Base-by-base conservation (phyloP, 2,329 filamentous ascomycete genomes). In the Alternaria brassicae region DNA sequence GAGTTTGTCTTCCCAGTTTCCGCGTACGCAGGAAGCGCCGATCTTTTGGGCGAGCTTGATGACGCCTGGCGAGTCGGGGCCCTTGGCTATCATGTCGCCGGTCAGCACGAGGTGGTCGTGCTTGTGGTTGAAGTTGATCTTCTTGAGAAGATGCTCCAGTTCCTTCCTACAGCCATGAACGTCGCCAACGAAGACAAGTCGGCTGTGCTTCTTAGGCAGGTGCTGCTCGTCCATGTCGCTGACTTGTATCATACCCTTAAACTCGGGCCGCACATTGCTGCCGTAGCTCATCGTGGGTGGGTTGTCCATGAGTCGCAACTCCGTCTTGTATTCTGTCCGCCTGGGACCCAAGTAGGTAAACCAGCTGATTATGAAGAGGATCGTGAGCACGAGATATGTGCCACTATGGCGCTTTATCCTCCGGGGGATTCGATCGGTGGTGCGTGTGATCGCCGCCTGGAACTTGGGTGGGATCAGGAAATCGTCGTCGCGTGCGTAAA, bases 1-100 rank as follows among this genome's bases (percentile, higher is more conserved):
- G 19, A 97, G 83, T 21, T 88, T 85, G 75, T 98, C 93, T 75
- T 99, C 95, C 79, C 97, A 91, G 78, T 97, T 97, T 17, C 95
- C 95, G 50, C 94, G 89, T 8, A 98, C 92, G 62, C 88, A 91
- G 28, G 89, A 91, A 21, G 94, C 93, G 50, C 86, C 86, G 36
- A 94, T 80, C 13, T 85, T 79, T 75, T 92, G 90, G 36, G 92
- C 89, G 40, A 93, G 82, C 58, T 90, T 86, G 47, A 98, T 83
- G 1, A 97, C 91, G 36, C 89, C 92, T 1, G 84, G 72, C 30
- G 91, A 94, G 78, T 97, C 89, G 10, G 93, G 92, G 0, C 94
- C 73, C 69, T 97, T 97, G 73, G 89, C 89, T 68, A 98, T 74
- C 66, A 81, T 75, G 73, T 80, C 73, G 64, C 75, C 69, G 45